Evolutionary conservation across 179 eudicot genomes (phyloP).

Genomic region (Beta lomatogona): DNA sequence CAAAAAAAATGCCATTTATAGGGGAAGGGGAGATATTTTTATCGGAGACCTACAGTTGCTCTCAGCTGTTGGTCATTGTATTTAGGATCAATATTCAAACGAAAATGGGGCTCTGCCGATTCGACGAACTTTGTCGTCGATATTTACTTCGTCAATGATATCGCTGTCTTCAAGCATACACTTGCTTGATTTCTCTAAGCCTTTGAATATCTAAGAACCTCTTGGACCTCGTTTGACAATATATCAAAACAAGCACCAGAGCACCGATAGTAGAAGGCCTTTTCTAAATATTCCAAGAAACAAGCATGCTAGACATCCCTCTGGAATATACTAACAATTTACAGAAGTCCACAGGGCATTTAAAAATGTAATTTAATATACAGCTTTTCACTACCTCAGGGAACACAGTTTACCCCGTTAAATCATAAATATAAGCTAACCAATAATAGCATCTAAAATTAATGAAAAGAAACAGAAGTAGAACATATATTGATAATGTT

Average conservation of each 20-base stretch:
- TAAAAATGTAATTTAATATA: neutral
- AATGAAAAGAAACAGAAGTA: too few species aligned
- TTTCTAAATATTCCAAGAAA: neutral
- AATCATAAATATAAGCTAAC: neutral
- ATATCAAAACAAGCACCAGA: constrained; percentile 18
- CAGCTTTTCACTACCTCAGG: neutral
- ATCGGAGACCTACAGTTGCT: constrained; percentile 72
- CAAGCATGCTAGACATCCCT: neutral
- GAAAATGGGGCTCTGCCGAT: constrained; percentile 91
- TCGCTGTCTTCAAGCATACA: constrained; percentile 72
- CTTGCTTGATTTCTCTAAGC: constrained; percentile 83
- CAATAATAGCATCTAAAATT: too few species aligned
- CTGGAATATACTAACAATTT: neutral
- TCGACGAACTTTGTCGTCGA: constrained; percentile 80
- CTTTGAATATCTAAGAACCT: constrained; percentile 88
- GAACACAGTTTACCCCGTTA: neutral
- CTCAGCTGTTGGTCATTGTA: constrained; percentile 98
- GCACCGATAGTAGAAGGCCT: constrained; percentile 6
- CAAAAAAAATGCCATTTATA: neutral
- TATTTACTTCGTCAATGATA: constrained; percentile 76
- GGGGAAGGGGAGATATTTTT: neutral
- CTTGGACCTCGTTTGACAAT: constrained; percentile 74
- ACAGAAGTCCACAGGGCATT: neutral
- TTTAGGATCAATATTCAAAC: constrained; percentile 94
- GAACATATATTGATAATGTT: too few species aligned